Evolutionary conservation across 2,329 filamentous ascomycete species (phyloP).

Genomic region (Alternaria incomplexa): DNA sequence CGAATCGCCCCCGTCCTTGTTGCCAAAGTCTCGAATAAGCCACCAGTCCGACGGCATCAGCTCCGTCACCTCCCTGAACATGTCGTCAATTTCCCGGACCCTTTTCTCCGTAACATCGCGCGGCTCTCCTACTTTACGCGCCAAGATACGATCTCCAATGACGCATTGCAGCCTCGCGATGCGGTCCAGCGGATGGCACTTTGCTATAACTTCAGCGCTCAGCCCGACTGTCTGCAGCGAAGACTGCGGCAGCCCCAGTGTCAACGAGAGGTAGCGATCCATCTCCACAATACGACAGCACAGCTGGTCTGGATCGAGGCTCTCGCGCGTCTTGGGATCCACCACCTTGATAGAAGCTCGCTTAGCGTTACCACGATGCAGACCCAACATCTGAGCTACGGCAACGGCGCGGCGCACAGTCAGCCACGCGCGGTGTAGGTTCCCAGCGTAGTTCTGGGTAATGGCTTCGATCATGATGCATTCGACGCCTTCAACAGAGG

Average conservation of each 20-base stretch:
- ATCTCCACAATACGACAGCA: constrained; percentile 50
- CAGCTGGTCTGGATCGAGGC: constrained; percentile 25
- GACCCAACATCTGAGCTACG: constrained; percentile 52
- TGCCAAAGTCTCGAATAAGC: constrained; percentile 3
- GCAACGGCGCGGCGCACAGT: constrained; percentile 48
- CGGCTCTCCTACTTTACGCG: constrained; percentile 19
- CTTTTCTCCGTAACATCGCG: not conserved
- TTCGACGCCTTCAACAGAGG: constrained; percentile 50
- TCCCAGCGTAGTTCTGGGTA: constrained; percentile 50
- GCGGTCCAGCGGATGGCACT: constrained; percentile 32
- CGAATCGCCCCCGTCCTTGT: not conserved
- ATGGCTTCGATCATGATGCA: constrained; percentile 53
- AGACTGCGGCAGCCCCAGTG: constrained; percentile 50
- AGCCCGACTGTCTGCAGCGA: constrained; percentile 19
- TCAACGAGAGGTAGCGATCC: constrained; percentile 50
- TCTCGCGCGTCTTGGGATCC: constrained; percentile 6
- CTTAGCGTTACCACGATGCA: constrained; percentile 47
- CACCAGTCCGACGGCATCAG: constrained; percentile 32
- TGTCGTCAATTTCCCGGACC: constrained; percentile 32
- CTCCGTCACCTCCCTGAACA: constrained; percentile 18
- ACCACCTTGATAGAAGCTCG: constrained; percentile 39
- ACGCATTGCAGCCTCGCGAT: constrained; percentile 43
- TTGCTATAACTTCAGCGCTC: not conserved
- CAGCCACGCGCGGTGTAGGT: constrained; percentile 51
- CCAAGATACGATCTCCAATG: constrained; percentile 47